Base-by-base conservation (phyloP, 2,329 filamentous ascomycete genomes). In the Hansfordia pulvinata region DNA sequence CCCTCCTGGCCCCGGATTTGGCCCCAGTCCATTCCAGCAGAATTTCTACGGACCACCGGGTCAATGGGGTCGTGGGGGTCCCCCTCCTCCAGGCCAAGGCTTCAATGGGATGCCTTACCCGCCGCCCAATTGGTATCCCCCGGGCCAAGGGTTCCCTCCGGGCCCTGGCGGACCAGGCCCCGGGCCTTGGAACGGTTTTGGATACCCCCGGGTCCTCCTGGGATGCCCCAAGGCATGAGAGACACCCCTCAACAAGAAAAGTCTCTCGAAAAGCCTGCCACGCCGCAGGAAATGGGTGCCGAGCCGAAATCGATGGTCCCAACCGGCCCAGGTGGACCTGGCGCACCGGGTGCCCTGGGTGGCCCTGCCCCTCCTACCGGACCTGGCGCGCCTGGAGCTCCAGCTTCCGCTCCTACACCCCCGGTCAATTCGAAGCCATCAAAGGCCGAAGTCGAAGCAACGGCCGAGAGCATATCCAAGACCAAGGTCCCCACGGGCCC, bases 71-170 rank as follows among this genome's bases (percentile, higher is more conserved):
- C 61, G 65, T 36, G 53, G 52, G 32, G 68, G 62, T 29, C 56
- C 55, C 24, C 61, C 48, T 17, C 58, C 60, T 28, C 57, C 59
- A 30, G 65, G 60, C 22, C 76, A 76, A 34, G 69, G 70, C 15
- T 84, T 77, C 41, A 73, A 73, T 37, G 75, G 74, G 37, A 77
- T 84, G 67, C 77, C 78, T 2, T 92, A 85, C 48, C 80, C 79
- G 35, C 76, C 74, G 10, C 71, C 72, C 14, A 79, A 77, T 30
- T 92, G 83, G 80, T 88, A 76, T 46, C 79, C 78, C 38, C 71
- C 74, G 7, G 77, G 76, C 6, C 80, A 82, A 52, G 76, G 75
- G 15, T 90, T 84, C 39, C 77, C 75, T 18, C 74, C 69, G 35
- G 61, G 54, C 17, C 76, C 71, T 10, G n/a, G n/a, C n/a, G n/a